A percentile compares a stretch with the other conserved stretches of the same genome.
phyloP scores from a whole-genome alignment of 768 basidiomycete genomes.

The Panaeolus papilionaceus region DNA sequence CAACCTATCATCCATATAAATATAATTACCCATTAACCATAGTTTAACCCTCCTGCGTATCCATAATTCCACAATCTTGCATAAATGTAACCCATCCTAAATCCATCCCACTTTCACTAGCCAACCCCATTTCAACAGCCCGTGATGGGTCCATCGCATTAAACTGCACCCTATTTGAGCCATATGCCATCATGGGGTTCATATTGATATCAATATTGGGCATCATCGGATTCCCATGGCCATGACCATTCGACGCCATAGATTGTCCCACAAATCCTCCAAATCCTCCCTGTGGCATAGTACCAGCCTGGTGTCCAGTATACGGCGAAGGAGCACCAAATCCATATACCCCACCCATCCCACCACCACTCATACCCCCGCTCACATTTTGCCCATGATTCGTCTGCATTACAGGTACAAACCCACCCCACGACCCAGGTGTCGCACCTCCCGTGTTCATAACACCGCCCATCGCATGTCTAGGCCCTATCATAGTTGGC shows the following conservation, averaged over 20 bases:
- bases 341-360: not conserved
- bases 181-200: not conserved
- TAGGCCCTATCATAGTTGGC: not conserved
- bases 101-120: slow-evolving; percentile 52
- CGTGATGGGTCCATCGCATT: slow-evolving; percentile 34
- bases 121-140: slow-evolving; percentile 50
- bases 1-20: too few relatives aligned
- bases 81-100: slow-evolving; percentile 57
- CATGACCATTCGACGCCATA: not conserved
- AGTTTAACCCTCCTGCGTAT: slow-evolving; percentile 25
- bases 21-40: not conserved
- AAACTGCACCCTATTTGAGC: not conserved
- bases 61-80: slow-evolving; percentile 56
- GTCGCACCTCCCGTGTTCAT: not conserved
- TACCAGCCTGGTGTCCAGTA: not conserved
- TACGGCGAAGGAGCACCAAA: not conserved
- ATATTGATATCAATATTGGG: not conserved
- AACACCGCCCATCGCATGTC: not conserved
- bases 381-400: not conserved
- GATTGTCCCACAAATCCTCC: not conserved
- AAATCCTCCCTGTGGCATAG: not conserved
- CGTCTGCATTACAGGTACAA: not conserved
- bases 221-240: not conserved
- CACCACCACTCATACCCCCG: not conserved
- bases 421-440: not conserved